A percentile compares a stretch with the other conserved stretches of the same genome.
phyloP scores from a whole-genome alignment of 2,329 filamentous ascomycete genomes.

The Fusarium protoensiforme region DNA sequence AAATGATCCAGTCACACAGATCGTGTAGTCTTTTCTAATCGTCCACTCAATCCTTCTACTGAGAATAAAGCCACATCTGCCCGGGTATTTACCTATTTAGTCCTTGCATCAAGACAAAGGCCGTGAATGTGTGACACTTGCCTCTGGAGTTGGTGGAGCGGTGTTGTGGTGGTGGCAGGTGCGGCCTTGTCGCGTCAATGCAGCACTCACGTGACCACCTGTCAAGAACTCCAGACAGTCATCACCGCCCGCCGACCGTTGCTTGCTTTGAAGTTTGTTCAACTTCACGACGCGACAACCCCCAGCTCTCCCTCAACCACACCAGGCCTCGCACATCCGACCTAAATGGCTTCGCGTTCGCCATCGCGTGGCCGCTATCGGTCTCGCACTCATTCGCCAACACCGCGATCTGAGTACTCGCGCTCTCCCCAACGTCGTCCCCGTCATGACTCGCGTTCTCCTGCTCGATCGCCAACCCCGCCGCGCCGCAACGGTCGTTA shows the following conservation, averaged over 20 bases:
- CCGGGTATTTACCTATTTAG: background rate
- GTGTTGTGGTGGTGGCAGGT: background rate
- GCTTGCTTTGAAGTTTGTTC: slow-evolving; percentile 10
- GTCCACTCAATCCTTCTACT: background rate
- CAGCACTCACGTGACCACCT: slow-evolving; percentile 29
- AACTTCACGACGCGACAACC: slow-evolving; percentile 1
- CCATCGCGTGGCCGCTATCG: slow-evolving; percentile 47
- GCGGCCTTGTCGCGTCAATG: slow-evolving; percentile 6
- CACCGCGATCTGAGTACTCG: slow-evolving; percentile 48
- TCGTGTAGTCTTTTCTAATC: background rate
- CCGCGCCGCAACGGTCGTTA: slow-evolving; percentile 49
- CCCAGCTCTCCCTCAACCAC: background rate
- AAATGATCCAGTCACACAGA: background rate
- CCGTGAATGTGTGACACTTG: background rate
- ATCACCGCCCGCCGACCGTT: slow-evolving; percentile 1
- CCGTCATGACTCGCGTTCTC: slow-evolving; percentile 48
- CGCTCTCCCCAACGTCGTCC: slow-evolving; percentile 47
- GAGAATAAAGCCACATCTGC: background rate
- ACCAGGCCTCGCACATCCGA: slow-evolving; percentile 1
- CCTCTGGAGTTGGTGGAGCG: background rate
- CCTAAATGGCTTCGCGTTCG: slow-evolving; percentile 46
- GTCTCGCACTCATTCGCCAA: slow-evolving; percentile 50
- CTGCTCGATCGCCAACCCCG: slow-evolving; percentile 47
- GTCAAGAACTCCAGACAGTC: slow-evolving; percentile 25
- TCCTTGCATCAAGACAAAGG: background rate